These are phyloP conservation scores for Nepenthes alata DNA, from an alignment of 179 eudicot species.

Conservation along the genomic window DNA sequence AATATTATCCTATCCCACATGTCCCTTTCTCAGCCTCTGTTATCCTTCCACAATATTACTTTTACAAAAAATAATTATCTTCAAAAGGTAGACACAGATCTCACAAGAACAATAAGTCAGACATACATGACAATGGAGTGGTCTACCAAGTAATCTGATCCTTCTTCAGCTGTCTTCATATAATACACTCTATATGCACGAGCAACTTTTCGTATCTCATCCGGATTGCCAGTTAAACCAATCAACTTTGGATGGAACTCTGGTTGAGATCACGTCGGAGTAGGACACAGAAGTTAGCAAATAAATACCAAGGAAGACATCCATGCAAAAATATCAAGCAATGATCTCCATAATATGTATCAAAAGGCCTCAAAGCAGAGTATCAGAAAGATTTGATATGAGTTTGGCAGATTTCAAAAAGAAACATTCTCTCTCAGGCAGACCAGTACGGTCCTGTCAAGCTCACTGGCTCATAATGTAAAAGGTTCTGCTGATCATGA, in stretches of 20 bases:
- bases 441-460: too few species aligned
- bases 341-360: too few species aligned
- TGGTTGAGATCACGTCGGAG: conserved; percentile 12
- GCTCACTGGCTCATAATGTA: too few species aligned
- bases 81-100: too few species aligned
- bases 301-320: background rate
- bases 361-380: too few species aligned
- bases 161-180: conserved; percentile 95
- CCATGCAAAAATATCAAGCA: too few species aligned
- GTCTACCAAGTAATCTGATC: conserved; percentile 89
- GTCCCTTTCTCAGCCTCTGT: background rate
- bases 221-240: conserved; percentile 80
- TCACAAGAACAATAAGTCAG: background rate
- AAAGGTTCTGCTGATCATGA: background rate
- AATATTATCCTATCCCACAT: background rate
- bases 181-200: conserved; percentile 91
- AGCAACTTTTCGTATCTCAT: conserved; percentile 76
- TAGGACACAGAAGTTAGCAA: background rate
- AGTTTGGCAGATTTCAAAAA: background rate
- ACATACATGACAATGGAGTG: conserved; percentile 95
- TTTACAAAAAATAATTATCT: background rate
- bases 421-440: background rate
- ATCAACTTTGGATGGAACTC: conserved; percentile 85
- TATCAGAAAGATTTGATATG: too few species aligned
- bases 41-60: background rate